phyloP scores from a whole-genome alignment of 176 grass and related monocot species.

The Hordeum vulgare region MorexV3_pseudomolecules_assembly NC_058520.1:422048726-422049225 shows the following conservation, averaged over 20 bases:
- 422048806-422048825: slow-evolving; percentile 43
- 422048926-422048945: slow-evolving; percentile 47
- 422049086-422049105: slow-evolving; percentile 60
- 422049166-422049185: slow-evolving; percentile 33
- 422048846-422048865: slow-evolving; percentile 53
- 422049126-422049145: slow-evolving; percentile 64
- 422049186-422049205: slow-evolving; percentile 47
- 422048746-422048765: background rate
- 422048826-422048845: slow-evolving; percentile 64
- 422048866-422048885: slow-evolving; percentile 42
- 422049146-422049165: slow-evolving; percentile 69
- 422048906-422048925: slow-evolving; percentile 29
- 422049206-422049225: slow-evolving; percentile 41
- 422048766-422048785: slow-evolving; percentile 18
- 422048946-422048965: slow-evolving; percentile 29
- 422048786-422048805: slow-evolving; percentile 60
- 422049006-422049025: slow-evolving; percentile 4
- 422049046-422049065: slow-evolving; percentile 60
- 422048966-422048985: slow-evolving; percentile 66
- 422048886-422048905: slow-evolving; percentile 52
- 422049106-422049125: background rate
- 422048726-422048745: slow-evolving; percentile 38
- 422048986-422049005: slow-evolving; percentile 34
- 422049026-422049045: slow-evolving; percentile 35
- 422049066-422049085: slow-evolving; percentile 41